Base-by-base conservation (phyloP, 2,329 filamentous ascomycete genomes). In the Nothophaeocryptopus gaeumannii region DNA sequence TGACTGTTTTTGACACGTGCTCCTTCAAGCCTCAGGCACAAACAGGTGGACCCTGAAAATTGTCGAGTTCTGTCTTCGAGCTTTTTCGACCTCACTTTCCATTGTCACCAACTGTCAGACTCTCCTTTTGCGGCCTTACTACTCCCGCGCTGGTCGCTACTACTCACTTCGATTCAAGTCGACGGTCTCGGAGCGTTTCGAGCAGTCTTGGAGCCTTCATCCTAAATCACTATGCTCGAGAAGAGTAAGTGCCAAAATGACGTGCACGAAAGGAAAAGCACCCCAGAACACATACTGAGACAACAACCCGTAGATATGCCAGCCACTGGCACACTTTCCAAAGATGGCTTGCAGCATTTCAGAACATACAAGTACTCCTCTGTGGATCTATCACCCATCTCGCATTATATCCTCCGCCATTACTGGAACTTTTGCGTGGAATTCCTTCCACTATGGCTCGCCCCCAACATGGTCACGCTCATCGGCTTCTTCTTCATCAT, bases 351-450 rank as follows among this genome's bases (percentile, higher is more conserved):
- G 61, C 78, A 87, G 53, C 91, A 96, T 70, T 84, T 99, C 63
- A 93, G 90, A 73, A 85, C 86, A 53, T 99, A 99, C 83, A 95
- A 96, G 69, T 99, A 99, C 73, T 95, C 90, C 62, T 89, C 87
- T 64, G 90, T 99, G 71, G 93, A 99, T 78, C 92, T 96, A 73
- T 96, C 91, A 43, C 86, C 88, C 55, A 83, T 96, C 52, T 97
- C 93, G 50, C 82, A 91, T 70, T 95, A 97, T 72, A 88, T 99
- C 67, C 80, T 99, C 43, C 88, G 86, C 61, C 92, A 95, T 67
- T 99, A 96, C 76, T 99, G 93, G 93, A 97, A 96, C 81, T 89
- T 84, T 58, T 91, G 91, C 63, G 93, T 97, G 63, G 84, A 96
- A 68, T 74, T 96, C 36, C 74, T 99, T 63, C 93, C 93, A 57